A percentile compares a stretch with the other conserved stretches of the same genome.
Evolutionary conservation across 2,329 filamentous ascomycete genomes (phyloP).

Genomic region (Sarocladium strictum): DNA sequence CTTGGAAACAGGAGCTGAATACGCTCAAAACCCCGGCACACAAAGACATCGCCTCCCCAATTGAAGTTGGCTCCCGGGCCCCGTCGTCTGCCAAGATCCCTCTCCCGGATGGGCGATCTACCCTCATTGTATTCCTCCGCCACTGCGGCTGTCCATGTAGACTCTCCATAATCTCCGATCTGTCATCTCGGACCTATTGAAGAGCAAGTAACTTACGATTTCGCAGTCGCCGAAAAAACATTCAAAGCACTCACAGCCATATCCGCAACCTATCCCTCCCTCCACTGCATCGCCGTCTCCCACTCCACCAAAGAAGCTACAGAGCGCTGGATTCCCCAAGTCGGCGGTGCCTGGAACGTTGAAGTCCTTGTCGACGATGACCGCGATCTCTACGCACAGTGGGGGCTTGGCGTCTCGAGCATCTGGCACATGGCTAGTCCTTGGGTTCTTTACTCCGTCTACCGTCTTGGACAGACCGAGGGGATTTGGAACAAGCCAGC

Average conservation of each 20-base stretch:
- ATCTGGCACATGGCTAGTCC: conserved; percentile 60
- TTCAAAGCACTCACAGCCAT: conserved; percentile 49
- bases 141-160: conserved; percentile 72
- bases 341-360: conserved; percentile 52
- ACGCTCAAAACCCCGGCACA: conserved; percentile 33
- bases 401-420: conserved; percentile 57
- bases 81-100: conserved; percentile 46
- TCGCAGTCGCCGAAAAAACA: conserved; percentile 60
- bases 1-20: conserved; percentile 28
- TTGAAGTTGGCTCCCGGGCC: conserved; percentile 48
- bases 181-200: too few species aligned
- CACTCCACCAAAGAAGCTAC: conserved; percentile 50
- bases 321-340: conserved; percentile 49
- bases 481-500: conserved; percentile 61
- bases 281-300: conserved; percentile 57
- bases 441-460: conserved; percentile 48
- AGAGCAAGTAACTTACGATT: neutral
- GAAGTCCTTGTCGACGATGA: conserved; percentile 54
- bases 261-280: conserved; percentile 40
- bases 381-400: conserved; percentile 55
- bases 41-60: conserved; percentile 39
- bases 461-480: conserved; percentile 53
- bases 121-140: conserved; percentile 60
- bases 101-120: conserved; percentile 49
- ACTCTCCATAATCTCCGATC: conserved; percentile 22